Base-by-base conservation (phyloP, 352 stramenopile genomes). In the Globisporangium nagaii region DNA sequence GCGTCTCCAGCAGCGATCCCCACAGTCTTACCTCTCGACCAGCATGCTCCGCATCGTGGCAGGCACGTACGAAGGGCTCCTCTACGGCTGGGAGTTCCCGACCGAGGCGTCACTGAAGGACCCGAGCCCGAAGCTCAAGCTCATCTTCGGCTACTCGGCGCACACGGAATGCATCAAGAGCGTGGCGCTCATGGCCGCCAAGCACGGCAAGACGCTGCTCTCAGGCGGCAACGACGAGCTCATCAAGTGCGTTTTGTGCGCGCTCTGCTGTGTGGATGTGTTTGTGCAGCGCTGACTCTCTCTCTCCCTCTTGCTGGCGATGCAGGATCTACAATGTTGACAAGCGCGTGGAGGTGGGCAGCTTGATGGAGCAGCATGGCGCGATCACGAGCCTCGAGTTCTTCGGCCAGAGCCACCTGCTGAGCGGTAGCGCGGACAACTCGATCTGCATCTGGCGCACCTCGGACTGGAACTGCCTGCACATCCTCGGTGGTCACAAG, bases 391-490 rank as follows among this genome's bases (percentile, higher is more conserved):
- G 77, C 56, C 66, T 96, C 54, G 83, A 90, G 64, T 94, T 94
- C 59, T 93, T 90, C 56, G 78, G 84, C 9, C 73, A 93, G 59
- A 93, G 78, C 57, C 80, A 95, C 63, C 62, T 96, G 54, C 80
- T 96, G 40, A 96, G 86, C 41, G 86, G 83, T 27, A 93, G 84
- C 47, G 79, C 77, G 10, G 86, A 96, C 74, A 84, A 93, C 52
- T 91, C 83, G 30, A 93, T 96, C 50, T 93, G 83, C 45, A 93
- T 96, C 43, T 96, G 86, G 86, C 84, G 86, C 53, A 93, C 83
- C 40, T 86, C 83, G 2, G 86, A 96, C 60, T 96, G 86, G 86
- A 93, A 93, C 53, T 93, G 84, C 43, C 40, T 96, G 46, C 84
- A 93, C 63, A 94, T 93, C 60, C 83, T 96, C 31, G 85, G 85